Conservation (phyloP, 2,329 filamentous ascomycete species). For the Xenoacremonium recifei region DNA sequence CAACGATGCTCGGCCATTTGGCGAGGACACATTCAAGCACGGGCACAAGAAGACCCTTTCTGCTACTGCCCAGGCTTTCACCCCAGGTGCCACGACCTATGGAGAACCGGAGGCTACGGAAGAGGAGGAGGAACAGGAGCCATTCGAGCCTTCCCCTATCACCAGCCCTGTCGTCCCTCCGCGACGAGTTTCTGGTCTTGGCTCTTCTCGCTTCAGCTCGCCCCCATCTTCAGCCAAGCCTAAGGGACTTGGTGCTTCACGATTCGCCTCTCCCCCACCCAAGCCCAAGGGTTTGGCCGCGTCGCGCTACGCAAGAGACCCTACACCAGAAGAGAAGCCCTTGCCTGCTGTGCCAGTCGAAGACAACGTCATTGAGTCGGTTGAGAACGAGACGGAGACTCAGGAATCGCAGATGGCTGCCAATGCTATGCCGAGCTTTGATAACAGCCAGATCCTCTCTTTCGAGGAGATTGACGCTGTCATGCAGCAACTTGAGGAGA, state of each 20-base stretch:
- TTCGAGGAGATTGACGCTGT: conserved; percentile 90
- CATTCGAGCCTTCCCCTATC: conserved; percentile 20
- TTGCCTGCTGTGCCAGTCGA: conserved; percentile 22
- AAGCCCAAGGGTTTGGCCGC: conserved; percentile 42
- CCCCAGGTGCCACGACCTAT: conserved; percentile 39
- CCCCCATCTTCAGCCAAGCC: conserved; percentile 29
- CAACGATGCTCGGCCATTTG: conserved; percentile 50
- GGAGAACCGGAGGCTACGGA: conserved; percentile 21
- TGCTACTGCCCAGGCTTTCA: conserved; percentile 69
- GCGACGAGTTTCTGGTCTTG: conserved; percentile 18
- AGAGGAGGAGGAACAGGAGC: conserved; percentile 15
- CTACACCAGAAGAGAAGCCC: conserved; percentile 28
- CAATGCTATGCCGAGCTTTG: conserved; percentile 14
- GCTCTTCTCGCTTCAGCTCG: conserved; percentile 19
- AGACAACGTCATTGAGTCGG: conserved; percentile 27
- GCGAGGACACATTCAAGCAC: conserved; percentile 42
- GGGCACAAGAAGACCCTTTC: conserved; percentile 55
- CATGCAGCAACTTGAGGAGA: conserved; percentile 77
- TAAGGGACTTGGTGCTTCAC: conserved; percentile 43
- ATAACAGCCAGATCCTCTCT: conserved; percentile 42
- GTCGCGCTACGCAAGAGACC: conserved; percentile 44
- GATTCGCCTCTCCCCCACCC: conserved; percentile 45
- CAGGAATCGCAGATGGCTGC: conserved; percentile 9
- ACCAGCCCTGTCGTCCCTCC: conserved; percentile 16
- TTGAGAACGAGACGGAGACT: conserved; percentile 24